A percentile compares a stretch with the other conserved stretches of the same genome.
Conservation (phyloP, 768 basidiomycete genomes). For the Collybia mongolica region DNA sequence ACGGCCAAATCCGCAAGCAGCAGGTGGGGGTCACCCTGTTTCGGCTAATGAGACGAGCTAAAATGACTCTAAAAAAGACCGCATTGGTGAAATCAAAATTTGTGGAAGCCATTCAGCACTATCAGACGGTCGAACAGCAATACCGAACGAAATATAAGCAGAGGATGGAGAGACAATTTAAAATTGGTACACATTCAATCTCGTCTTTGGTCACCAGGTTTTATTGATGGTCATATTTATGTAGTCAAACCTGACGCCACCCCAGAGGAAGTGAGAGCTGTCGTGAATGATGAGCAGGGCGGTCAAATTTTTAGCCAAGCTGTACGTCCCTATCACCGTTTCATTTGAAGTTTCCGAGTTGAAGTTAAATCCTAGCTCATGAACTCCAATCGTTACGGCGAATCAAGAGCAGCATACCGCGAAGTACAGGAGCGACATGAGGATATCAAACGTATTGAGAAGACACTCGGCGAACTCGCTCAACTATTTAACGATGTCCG, state of each 20-base stretch:
- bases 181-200: conserved; percentile 57
- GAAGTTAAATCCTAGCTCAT: conserved; percentile 55
- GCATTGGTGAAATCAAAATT: conserved; percentile 74
- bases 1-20: conserved; percentile 73
- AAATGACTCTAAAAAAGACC: conserved; percentile 34
- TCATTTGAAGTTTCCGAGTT: conserved; percentile 1
- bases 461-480: conserved; percentile 88
- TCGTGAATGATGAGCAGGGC: conserved; percentile 81
- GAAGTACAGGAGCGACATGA: conserved; percentile 98
- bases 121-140: conserved; percentile 80
- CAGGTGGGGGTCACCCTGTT: conserved; percentile 45
- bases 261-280: conserved; percentile 82
- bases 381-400: conserved; percentile 88
- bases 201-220: background rate
- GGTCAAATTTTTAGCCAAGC: conserved; percentile 91
- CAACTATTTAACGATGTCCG: conserved; percentile 93
- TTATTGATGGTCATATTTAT: background rate
- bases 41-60: background rate
- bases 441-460: conserved; percentile 94
- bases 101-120: conserved; percentile 82
- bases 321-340: conserved; percentile 35
- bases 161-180: conserved; percentile 83
- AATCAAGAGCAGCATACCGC: conserved; percentile 85
- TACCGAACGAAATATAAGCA: conserved; percentile 78
- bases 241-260: conserved; percentile 92